Base-by-base conservation (phyloP, 1,284 basidiomycete species). In the Sutorius eximius region DNA sequence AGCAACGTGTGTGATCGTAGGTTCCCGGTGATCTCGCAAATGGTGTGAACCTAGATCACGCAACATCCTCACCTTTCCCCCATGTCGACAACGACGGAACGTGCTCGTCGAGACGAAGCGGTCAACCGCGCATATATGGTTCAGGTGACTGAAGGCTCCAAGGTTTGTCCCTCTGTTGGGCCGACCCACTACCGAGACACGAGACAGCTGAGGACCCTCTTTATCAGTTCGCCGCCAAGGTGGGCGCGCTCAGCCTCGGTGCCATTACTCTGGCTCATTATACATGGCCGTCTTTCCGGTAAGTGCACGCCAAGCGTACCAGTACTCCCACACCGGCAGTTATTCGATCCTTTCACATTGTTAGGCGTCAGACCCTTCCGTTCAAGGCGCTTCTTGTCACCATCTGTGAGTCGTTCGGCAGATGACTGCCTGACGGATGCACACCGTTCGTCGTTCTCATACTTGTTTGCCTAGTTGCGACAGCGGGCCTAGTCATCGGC, bases 251-350 rank as follows among this genome's bases (percentile, higher is more conserved):
- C 53, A 89, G 90, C 2, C 61, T 84, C 16, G 81, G 87, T 29
- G 71, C 83, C 30, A 78, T 83, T 30, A 78, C 84, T 27, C 69
- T 92, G 45, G 85, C 77, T n/a, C 89, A 94, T 68, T 80, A 83
- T 65, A 76, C 81, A 34, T 93, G 85, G 84, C 91, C 91, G n/a
- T 59, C 77, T 18, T 93, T 94, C 71, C 78, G 86, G 89, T 90
- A 65, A 63, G 73, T 42, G 36, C 46, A 7, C 38, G 42, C 20
- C 22, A 34, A 41, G 41, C 15, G 12, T 16, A n/a, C 37, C 27
- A 34, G 22, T 45, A 13, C 7, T n/a, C 13, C 37, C 38, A 41
- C 42, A 38, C 22, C 36, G n/a, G n/a, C 33, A 33, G 34, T 49
- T 45, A 5, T 20, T 41, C 45, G 40, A 29, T 27, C 36, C 32